These are phyloP conservation scores for Monilinia vaccinii-corymbosi DNA, from an alignment of 2,329 filamentous ascomycete genomes.

Conservation along the genomic window DNA sequence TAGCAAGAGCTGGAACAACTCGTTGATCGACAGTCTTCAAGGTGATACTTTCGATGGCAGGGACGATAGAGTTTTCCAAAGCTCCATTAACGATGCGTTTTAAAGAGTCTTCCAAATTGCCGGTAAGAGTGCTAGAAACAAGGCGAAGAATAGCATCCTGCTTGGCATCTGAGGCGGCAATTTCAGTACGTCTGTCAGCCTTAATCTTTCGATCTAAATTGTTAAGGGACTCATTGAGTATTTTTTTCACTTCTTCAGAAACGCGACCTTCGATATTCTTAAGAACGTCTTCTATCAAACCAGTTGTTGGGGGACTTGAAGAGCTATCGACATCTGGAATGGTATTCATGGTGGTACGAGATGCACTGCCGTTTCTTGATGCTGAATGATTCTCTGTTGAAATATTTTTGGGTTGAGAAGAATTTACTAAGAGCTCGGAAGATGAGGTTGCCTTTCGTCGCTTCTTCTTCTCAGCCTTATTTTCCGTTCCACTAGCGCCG, in stretches of 20 bases:
- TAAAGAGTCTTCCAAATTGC: slow-evolving; percentile 50
- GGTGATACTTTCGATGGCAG: slow-evolving; percentile 60
- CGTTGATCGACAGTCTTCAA: slow-evolving; percentile 53
- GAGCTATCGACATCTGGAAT: slow-evolving; percentile 13
- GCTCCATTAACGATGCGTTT: slow-evolving; percentile 49
- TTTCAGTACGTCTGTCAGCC: slow-evolving; percentile 58
- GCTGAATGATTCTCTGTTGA: slow-evolving; percentile 28
- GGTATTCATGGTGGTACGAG: slow-evolving; percentile 17
- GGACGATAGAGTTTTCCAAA: slow-evolving; percentile 64
- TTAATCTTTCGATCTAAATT: slow-evolving; percentile 54
- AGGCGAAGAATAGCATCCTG: slow-evolving; percentile 61
- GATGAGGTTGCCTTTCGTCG: slow-evolving; percentile 56
- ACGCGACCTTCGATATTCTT: slow-evolving; percentile 41
- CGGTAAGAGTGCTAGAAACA: slow-evolving; percentile 58
- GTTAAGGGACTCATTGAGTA: slow-evolving; percentile 48
- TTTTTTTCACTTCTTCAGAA: slow-evolving; percentile 37
- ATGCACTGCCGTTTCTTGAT: slow-evolving; percentile 21
- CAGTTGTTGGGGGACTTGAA: slow-evolving; percentile 11
- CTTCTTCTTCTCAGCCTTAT: slow-evolving; percentile 55
- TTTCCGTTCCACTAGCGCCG: slow-evolving; percentile 33
- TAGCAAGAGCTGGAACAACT: slow-evolving; percentile 53
- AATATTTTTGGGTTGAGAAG: slow-evolving; percentile 25
- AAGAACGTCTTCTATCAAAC: slow-evolving; percentile 36
- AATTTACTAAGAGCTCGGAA: slow-evolving; percentile 12
- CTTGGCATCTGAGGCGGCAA: slow-evolving; percentile 53